Evolutionary conservation across 352 stramenopile species (phyloP).

Genomic region (Blastocystis sp.): DNA sequence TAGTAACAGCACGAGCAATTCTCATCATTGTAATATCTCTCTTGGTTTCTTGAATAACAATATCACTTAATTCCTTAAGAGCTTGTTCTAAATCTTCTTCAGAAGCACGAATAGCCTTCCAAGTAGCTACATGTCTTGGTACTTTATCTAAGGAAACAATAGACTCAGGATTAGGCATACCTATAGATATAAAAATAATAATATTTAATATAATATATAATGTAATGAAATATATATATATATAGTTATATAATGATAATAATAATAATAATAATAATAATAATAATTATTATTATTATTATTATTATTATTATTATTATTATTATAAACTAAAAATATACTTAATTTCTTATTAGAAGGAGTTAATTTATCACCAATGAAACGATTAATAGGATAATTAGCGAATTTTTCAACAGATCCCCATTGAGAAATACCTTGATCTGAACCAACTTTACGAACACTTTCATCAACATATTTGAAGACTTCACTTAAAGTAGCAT

Average conservation of each 20-base stretch:
- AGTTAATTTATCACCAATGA: constrained; percentile 38
- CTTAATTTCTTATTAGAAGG: no score
- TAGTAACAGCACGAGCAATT: no score
- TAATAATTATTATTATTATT: no score
- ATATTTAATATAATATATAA: no score
- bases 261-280: no score
- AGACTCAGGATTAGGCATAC: no score
- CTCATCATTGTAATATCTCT: constrained; percentile 3
- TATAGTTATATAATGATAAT: no score
- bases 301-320: no score
- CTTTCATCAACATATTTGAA: constrained; percentile 29
- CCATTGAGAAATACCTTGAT: constrained; percentile 37
- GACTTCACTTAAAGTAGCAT: constrained; percentile 18
- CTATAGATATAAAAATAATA: no score
- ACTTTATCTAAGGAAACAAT: no score
- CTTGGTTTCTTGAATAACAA: background rate
- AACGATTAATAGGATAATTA: constrained; percentile 10
- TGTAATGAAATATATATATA: no score
- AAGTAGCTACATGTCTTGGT: background rate
- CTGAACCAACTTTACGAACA: constrained; percentile 12
- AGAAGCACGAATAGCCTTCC: background rate
- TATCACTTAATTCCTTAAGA: background rate
- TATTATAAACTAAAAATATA: no score
- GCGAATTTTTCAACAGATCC: constrained; percentile 24
- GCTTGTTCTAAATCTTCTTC: background rate